These are phyloP conservation scores for Phaffia australis DNA, from an alignment of 768 basidiomycete genomes.

Conservation along the genomic window DNA sequence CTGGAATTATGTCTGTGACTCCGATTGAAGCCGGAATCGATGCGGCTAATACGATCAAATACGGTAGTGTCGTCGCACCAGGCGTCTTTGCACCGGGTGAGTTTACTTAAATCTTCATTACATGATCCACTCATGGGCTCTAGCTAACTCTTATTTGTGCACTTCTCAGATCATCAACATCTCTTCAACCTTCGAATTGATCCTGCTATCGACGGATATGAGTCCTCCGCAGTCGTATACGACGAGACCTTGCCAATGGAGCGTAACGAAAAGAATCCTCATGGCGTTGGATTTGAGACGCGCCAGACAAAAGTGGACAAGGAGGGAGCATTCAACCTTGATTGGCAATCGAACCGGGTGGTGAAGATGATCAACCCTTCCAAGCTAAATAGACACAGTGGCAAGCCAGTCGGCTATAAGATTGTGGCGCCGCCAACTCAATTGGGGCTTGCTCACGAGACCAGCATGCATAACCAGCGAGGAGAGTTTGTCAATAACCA, in stretches of 20 bases:
- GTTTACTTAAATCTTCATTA: no score
- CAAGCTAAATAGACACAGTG: constrained; percentile 30
- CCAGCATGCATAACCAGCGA: constrained; percentile 19
- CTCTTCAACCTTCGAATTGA: constrained; percentile 23
- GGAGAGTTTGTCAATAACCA: constrained; percentile 32
- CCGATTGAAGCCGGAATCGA: constrained; percentile 31
- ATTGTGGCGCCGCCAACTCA: constrained; percentile 31
- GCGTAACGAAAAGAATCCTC: constrained; percentile 20
- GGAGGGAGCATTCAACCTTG: constrained; percentile 32
- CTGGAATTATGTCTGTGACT: constrained; percentile 33
- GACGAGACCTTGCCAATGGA: constrained; percentile 30
- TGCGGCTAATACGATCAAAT: constrained; percentile 30
- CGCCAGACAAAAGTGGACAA: constrained; percentile 28
- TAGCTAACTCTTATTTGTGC: no score
- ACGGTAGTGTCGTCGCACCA: constrained; percentile 31
- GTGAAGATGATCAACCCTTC: constrained; percentile 31
- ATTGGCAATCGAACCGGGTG: constrained; percentile 28
- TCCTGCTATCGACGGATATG: constrained; percentile 22
- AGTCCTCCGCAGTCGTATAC: constrained; percentile 29
- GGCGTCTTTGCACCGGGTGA: constrained; percentile 26
- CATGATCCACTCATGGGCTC: no score
- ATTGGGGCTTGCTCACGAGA: constrained; percentile 30
- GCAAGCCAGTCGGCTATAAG: constrained; percentile 32
- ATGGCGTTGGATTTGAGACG: constrained; percentile 29
- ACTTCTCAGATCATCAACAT: constrained; percentile 7